Evolutionary conservation across 768 basidiomycete species (phyloP).

Genomic region (Termitomyces sp.): DNA sequence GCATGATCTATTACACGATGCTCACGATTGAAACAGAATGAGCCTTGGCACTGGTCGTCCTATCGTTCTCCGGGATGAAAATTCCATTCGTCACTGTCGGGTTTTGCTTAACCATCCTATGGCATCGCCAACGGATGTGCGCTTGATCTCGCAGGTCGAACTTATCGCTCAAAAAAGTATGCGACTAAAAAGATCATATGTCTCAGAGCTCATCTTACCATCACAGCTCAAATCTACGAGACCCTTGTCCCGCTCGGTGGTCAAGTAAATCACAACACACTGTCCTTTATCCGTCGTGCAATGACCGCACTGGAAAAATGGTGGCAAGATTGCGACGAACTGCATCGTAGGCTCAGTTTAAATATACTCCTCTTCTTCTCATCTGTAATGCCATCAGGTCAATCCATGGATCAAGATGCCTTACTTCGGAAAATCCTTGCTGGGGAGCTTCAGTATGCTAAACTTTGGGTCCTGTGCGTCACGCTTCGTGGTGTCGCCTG

Average conservation of each 20-base stretch:
- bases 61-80: constrained; percentile 85
- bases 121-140: constrained; percentile 85
- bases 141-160: constrained; percentile 83
- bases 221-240: constrained; percentile 85
- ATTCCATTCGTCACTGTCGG: constrained; percentile 79
- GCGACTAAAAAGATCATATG: not conserved
- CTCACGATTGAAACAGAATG: constrained; percentile 46
- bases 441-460: constrained; percentile 87
- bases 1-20: constrained; percentile 1
- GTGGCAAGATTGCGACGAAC: constrained; percentile 84
- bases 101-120: constrained; percentile 78
- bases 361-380: constrained; percentile 1
- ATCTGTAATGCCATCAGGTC: constrained; percentile 34
- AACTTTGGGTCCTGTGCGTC: constrained; percentile 92
- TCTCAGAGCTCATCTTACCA: constrained; percentile 2
- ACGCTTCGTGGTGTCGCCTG: constrained; percentile 87
- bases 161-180: constrained; percentile 87
- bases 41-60: constrained; percentile 90
- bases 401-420: constrained; percentile 79
- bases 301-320: constrained; percentile 85
- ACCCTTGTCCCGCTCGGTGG: constrained; percentile 83
- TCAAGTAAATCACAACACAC: constrained; percentile 77
- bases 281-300: constrained; percentile 84
- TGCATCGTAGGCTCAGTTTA: constrained; percentile 56
- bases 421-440: constrained; percentile 83